Evolutionary conservation across 352 stramenopile genomes (phyloP).

Genomic region (Phytophthora multivora): DNA sequence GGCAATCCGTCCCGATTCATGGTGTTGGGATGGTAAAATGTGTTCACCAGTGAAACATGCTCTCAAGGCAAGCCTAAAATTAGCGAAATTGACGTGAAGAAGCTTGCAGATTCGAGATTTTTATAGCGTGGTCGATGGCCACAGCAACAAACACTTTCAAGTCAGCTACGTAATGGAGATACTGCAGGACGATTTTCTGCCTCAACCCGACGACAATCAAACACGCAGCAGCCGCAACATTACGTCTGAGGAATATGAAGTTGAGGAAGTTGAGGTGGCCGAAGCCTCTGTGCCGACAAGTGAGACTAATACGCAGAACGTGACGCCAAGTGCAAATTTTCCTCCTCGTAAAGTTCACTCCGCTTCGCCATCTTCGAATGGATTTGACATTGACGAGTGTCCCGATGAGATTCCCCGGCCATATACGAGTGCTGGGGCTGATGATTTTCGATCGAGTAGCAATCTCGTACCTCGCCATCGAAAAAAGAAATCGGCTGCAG

Average conservation of each 20-base stretch:
- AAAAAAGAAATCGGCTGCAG: constrained; percentile 13
- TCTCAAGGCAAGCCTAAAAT: constrained; percentile 10
- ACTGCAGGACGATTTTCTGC: constrained; percentile 1
- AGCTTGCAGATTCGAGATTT: background rate
- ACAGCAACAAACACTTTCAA: background rate
- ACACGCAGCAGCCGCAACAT: background rate
- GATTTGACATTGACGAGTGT: background rate
- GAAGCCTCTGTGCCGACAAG: background rate
- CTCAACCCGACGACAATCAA: constrained; percentile 16
- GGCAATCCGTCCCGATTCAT: constrained; percentile 26
- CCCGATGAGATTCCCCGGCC: constrained; percentile 10
- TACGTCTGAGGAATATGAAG: background rate
- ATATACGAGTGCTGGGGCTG: constrained; percentile 17
- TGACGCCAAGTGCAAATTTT: background rate
- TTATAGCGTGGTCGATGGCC: constrained; percentile 8
- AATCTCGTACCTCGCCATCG: background rate
- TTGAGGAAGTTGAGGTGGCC: background rate
- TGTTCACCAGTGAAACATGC: too few relatives aligned
- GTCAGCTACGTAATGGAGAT: constrained; percentile 12
- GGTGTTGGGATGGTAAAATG: background rate
- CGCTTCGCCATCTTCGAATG: constrained; percentile 5
- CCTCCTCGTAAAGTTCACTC: constrained; percentile 25
- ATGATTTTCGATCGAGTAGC: constrained; percentile 1
- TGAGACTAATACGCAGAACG: background rate
- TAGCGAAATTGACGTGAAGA: constrained; percentile 4